Base-by-base conservation (phyloP, 495 filamentous ascomycete species). In the Copromyces sp. region DNA sequence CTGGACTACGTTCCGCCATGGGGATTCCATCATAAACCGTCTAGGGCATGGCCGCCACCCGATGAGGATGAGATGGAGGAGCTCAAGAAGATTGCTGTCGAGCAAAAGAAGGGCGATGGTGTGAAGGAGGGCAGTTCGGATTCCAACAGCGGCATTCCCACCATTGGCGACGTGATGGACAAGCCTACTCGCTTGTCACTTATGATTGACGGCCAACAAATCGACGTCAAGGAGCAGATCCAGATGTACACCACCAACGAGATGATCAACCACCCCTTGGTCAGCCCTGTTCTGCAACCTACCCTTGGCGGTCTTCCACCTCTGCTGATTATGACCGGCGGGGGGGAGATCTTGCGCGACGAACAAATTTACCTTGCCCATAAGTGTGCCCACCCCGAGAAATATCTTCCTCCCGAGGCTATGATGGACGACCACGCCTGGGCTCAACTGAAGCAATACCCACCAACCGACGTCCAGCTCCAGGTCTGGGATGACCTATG, bases 401-500 rank as follows among this genome's bases (percentile, higher is more conserved):
- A 87, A 65, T 97, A 94, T 76, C 87, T 89, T 2, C 94, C 92
- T 0, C 84, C 86, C 16, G 88, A 93, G 41, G 83, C 83, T 0
- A 85, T 90, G 71, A 83, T 95, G 39, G 83, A 90, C 45, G 91
- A 94, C 47, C 79, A 87, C 53, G 83, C 84, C 38, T 80, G 79
- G 71, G 90, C 89, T 3, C 87, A 90, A 17, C 75, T 96, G 20
- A 80, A 85, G 35, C 88, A 87, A 45, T 95, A 91, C 77, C 86
- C 87, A 41, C 91, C 93, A 3, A 98, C 95, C 0, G 90, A 97
- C 77, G 95, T 98, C 9, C 94, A 97, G 79, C 84, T 98, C n/a
- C 95, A 98, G 80, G 91, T 98, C 8, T 98, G 95, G 93, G 95
- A 98, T 39, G 89, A 97, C 77, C 83, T 97, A 20, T 98, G 95